Evolutionary conservation across 2,329 filamentous ascomycete species (phyloP).

Genomic region (Colletotrichum tanaceti): DNA sequence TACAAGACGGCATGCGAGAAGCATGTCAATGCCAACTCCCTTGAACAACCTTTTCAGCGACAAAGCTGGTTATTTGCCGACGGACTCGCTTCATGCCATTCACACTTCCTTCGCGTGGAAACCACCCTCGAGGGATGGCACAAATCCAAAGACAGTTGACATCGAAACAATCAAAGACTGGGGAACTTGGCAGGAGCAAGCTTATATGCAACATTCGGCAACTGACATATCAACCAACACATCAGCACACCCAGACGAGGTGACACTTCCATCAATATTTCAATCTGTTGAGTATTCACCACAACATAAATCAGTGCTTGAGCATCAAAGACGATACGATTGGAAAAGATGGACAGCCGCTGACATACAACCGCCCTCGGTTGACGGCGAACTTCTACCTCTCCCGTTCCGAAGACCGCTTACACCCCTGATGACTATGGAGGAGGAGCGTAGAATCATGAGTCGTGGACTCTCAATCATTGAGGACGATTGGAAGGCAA

Average conservation of each 20-base stretch:
- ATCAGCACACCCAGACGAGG: constrained; percentile 5
- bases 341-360: constrained; percentile 31
- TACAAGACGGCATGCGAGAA: constrained; percentile 24
- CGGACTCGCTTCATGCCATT: background rate
- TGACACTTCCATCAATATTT: constrained; percentile 9
- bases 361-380: constrained; percentile 22
- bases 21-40: constrained; percentile 31
- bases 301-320: background rate
- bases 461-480: constrained; percentile 1
- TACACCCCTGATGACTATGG: constrained; percentile 33
- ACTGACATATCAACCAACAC: constrained; percentile 29
- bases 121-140: constrained; percentile 21
- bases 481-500: constrained; percentile 12
- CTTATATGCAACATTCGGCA: constrained; percentile 4
- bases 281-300: constrained; percentile 8
- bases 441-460: constrained; percentile 28
- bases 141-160: background rate
- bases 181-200: constrained; percentile 20
- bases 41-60: constrained; percentile 21
- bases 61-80: background rate
- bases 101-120: constrained; percentile 24
- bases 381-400: background rate
- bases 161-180: constrained; percentile 2
- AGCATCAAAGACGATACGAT: constrained; percentile 10
- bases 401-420: background rate